phyloP scores from a whole-genome alignment of 768 basidiomycete genomes.

The Termitomyces sp. region DNA sequence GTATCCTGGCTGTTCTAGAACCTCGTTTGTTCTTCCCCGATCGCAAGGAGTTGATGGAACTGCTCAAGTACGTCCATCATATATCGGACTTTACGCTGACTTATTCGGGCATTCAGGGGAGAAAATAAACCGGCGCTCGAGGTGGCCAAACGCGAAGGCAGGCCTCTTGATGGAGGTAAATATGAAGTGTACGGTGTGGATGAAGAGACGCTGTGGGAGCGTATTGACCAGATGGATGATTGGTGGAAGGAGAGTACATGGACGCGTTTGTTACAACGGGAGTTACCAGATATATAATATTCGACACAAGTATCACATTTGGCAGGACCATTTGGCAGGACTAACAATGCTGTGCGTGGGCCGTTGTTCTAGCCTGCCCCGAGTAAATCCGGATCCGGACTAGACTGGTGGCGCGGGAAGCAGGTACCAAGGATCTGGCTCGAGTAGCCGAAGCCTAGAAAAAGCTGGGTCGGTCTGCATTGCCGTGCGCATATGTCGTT shows the following conservation, averaged over 20 bases:
- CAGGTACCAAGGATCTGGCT: not conserved
- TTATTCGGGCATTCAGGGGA: constrained; percentile 41
- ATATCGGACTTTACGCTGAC: not conserved
- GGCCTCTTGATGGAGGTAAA: constrained; percentile 58
- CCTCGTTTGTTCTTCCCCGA: constrained; percentile 88
- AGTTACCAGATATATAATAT: constrained; percentile 69
- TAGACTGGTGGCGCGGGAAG: not conserved
- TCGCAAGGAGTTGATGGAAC: constrained; percentile 66
- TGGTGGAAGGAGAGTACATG: constrained; percentile 95
- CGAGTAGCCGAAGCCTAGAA: not conserved
- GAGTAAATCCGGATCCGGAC: not conserved
- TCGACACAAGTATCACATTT: not conserved
- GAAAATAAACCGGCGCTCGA: constrained; percentile 81
- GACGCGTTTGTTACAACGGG: constrained; percentile 74
- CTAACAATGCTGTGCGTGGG: not conserved
- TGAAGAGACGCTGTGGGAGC: constrained; percentile 82
- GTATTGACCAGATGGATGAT: constrained; percentile 76
- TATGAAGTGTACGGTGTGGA: constrained; percentile 86
- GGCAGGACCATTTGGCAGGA: not conserved
- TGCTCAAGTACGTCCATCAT: constrained; percentile 53
- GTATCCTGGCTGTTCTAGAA: constrained; percentile 77
- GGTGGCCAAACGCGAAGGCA: constrained; percentile 71
- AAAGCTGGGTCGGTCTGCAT: not conserved
- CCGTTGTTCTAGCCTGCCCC: not conserved
- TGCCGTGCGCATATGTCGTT: not conserved